Evolutionary conservation across 2,329 filamentous ascomycete genomes (phyloP).

Genomic region (Helotiales sp.): DNA sequence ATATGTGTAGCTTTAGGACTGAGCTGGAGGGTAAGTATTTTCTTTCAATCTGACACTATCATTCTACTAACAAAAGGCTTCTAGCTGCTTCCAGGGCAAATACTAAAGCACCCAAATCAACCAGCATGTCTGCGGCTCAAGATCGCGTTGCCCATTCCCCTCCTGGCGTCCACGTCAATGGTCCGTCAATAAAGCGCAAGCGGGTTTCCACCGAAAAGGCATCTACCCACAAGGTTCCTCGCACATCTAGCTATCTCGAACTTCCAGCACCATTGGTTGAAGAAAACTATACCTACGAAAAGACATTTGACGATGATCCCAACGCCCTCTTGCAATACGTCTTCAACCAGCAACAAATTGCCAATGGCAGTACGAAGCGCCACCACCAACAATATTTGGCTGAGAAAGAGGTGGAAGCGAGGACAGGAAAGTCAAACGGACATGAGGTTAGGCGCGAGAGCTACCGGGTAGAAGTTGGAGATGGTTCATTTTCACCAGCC

Average conservation of each 20-base stretch:
- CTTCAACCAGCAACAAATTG: slow-evolving; percentile 23
- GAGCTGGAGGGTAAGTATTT: slow-evolving; percentile 19
- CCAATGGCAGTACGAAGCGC: slow-evolving; percentile 24
- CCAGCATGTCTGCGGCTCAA: background rate
- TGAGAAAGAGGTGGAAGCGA: background rate
- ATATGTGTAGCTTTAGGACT: slow-evolving; percentile 31
- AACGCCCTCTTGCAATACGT: slow-evolving; percentile 23
- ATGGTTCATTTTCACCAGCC: slow-evolving; percentile 6
- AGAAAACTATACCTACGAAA: background rate
- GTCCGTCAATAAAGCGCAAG: slow-evolving; percentile 24
- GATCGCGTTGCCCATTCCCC: background rate
- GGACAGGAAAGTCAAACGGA: background rate
- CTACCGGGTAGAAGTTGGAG: background rate
- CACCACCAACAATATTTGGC: slow-evolving; percentile 10
- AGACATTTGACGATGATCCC: slow-evolving; percentile 13
- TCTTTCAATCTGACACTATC: background rate
- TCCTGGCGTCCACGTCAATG: slow-evolving; percentile 1
- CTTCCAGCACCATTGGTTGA: background rate
- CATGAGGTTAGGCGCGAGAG: background rate
- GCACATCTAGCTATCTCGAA: background rate
- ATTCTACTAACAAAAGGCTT: background rate
- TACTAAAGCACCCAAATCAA: background rate
- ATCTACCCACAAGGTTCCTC: slow-evolving; percentile 3
- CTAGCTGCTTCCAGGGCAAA: background rate
- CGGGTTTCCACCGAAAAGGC: slow-evolving; percentile 9